Evolutionary conservation across 805 yeast genomes (phyloP).

Genomic region (Hanseniaspora guilliermondii): DNA sequence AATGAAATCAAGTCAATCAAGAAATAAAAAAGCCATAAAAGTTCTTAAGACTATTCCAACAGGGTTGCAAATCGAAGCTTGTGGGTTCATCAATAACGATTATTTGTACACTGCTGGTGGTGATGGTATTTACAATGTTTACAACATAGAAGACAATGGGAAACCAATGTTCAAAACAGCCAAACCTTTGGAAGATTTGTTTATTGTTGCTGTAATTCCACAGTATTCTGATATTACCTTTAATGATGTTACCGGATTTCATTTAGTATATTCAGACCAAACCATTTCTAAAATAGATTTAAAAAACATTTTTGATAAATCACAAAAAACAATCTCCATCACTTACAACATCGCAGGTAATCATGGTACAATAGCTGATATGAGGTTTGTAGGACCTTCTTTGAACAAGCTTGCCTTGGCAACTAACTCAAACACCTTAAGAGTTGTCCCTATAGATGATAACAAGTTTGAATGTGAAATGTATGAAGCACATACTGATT

Average conservation of each 20-base stretch:
- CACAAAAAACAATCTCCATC: conserved; percentile 31
- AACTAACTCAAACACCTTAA: conserved; percentile 80
- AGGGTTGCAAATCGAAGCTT: conserved; percentile 57
- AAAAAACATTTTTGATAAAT: conserved; percentile 16
- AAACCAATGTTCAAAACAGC: conserved; percentile 30
- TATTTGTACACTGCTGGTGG: conserved; percentile 67
- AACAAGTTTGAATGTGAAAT: conserved; percentile 49
- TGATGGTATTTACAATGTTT: conserved; percentile 51
- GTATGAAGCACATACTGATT: conserved; percentile 72
- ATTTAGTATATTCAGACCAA: conserved; percentile 52
- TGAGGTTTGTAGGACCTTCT: conserved; percentile 60
- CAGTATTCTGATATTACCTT: conserved; percentile 28
- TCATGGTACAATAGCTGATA: conserved; percentile 90
- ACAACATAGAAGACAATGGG: conserved; percentile 42
- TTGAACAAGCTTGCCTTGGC: conserved; percentile 61
- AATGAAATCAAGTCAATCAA: conserved; percentile 32
- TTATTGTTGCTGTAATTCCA: conserved; percentile 48
- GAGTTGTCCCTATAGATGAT: conserved; percentile 46
- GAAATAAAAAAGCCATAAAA: conserved; percentile 32
- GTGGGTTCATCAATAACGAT: conserved; percentile 43
- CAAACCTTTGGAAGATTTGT: conserved; percentile 59
- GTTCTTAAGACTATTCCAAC: conserved; percentile 58
- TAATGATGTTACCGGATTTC: conserved; percentile 36
- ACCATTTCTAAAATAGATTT: conserved; percentile 46
- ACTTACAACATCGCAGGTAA: conserved; percentile 67